Conservation (phyloP, 2,329 filamentous ascomycete genomes). For the Hypoxylon sp. region DNA sequence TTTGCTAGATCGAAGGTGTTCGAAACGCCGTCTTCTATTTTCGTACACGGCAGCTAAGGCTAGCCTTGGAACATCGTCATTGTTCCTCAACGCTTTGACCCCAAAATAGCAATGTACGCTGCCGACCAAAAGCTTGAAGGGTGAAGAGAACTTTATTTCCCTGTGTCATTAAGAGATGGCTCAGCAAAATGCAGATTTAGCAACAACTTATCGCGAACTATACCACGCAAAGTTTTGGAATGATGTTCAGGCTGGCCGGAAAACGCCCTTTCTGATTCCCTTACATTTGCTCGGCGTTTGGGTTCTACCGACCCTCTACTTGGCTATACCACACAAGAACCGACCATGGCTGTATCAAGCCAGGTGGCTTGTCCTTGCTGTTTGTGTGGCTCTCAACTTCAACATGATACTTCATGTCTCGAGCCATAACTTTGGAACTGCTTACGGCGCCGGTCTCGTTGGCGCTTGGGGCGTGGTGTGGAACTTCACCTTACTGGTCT, state of each 20-base stretch:
- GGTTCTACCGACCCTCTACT: slow-evolving; percentile 68
- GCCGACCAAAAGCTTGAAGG: slow-evolving; percentile 16
- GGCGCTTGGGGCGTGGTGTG: slow-evolving; percentile 67
- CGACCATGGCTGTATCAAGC: slow-evolving; percentile 66
- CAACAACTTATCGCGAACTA: slow-evolving; percentile 49
- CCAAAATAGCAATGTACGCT: slow-evolving; percentile 16
- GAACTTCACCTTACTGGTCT: slow-evolving; percentile 66
- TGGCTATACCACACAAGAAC: slow-evolving; percentile 68
- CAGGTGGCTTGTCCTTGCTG: slow-evolving; percentile 65
- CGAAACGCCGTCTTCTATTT: background rate
- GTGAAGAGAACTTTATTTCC: slow-evolving; percentile 22
- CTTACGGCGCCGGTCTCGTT: slow-evolving; percentile 67
- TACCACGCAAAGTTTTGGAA: slow-evolving; percentile 51
- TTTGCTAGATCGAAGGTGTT: background rate
- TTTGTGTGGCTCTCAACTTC: slow-evolving; percentile 61
- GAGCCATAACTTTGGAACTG: slow-evolving; percentile 66
- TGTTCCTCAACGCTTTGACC: slow-evolving; percentile 14
- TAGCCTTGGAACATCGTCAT: slow-evolving; percentile 8
- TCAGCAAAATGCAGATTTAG: slow-evolving; percentile 45
- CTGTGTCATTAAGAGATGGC: slow-evolving; percentile 29
- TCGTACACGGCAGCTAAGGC: background rate
- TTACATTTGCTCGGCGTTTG: slow-evolving; percentile 64
- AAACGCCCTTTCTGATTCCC: slow-evolving; percentile 67
- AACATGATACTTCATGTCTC: slow-evolving; percentile 60
- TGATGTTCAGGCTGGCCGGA: slow-evolving; percentile 57